These are phyloP conservation scores for Neurospora sp. DNA, from an alignment of 495 filamentous ascomycete genomes.

Conservation along the genomic window DNA sequence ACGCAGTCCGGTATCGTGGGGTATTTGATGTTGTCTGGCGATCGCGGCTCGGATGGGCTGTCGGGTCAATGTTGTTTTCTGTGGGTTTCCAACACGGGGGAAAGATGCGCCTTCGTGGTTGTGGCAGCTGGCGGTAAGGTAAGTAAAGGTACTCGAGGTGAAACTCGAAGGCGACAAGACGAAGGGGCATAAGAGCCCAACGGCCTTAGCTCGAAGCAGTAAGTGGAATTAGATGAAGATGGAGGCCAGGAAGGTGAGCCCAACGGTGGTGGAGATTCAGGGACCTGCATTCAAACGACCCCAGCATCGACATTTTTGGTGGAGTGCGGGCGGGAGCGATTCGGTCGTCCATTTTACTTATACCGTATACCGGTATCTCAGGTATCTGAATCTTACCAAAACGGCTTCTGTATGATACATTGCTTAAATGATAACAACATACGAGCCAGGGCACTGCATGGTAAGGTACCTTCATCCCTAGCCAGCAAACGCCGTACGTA, in stretches of 20 bases:
- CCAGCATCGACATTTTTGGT: not conserved
- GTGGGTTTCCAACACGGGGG: not conserved
- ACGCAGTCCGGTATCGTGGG: not conserved
- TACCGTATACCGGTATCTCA: not conserved
- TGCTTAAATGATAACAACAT: not conserved
- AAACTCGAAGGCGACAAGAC: not conserved
- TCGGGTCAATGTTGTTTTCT: not conserved
- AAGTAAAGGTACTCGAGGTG: not conserved
- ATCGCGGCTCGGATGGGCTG: not conserved
- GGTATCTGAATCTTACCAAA: not conserved
- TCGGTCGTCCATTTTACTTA: not conserved
- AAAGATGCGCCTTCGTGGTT: not conserved
- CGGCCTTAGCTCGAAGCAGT: not conserved
- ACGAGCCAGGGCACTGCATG: not conserved
- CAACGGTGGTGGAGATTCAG: not conserved
- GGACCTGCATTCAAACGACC: not conserved
- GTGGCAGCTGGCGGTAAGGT: not conserved
- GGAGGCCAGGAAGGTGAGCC: not conserved
- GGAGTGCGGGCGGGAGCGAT: not conserved
- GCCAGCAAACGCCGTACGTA: not conserved
- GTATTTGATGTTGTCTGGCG: not conserved
- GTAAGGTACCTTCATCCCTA: not conserved
- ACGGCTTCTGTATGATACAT: not conserved
- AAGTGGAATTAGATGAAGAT: not conserved
- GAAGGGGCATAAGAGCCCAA: not conserved